Evolutionary conservation across 208 protist genomes (phyloP).

Genomic region (Crithidia bombi): DNA sequence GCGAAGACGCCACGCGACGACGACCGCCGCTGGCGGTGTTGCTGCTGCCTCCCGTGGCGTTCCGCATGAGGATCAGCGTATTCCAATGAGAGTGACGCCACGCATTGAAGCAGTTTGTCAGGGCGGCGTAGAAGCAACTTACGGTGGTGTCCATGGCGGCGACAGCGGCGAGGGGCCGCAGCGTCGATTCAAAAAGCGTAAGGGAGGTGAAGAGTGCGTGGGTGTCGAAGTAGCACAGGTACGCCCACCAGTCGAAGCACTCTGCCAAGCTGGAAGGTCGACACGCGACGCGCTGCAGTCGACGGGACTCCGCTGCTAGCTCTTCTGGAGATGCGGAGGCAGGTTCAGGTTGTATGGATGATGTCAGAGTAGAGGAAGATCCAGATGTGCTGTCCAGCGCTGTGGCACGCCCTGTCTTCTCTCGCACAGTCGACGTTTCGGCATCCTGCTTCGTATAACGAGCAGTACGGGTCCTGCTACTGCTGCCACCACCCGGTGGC

Average conservation of each 20-base stretch:
- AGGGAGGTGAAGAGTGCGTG: slow-evolving; percentile 38
- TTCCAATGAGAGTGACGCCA: slow-evolving; percentile 47
- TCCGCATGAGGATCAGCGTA: slow-evolving; percentile 21
- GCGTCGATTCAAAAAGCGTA: slow-evolving; percentile 23
- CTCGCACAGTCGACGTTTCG: not conserved
- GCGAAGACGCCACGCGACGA: not conserved
- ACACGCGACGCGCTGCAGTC: not conserved
- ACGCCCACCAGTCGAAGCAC: slow-evolving; percentile 42
- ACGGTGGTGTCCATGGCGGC: slow-evolving; percentile 2
- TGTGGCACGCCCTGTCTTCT: not conserved
- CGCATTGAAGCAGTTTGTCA: slow-evolving; percentile 32
- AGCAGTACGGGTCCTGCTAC: too few relatives aligned
- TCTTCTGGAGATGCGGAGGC: not conserved
- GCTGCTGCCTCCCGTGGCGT: not conserved
- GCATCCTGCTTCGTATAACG: not conserved
- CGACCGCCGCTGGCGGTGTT: not conserved
- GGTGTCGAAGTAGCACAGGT: slow-evolving; percentile 28
- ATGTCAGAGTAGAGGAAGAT: not conserved
- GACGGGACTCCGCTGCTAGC: slow-evolving; percentile 9
- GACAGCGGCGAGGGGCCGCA: slow-evolving; percentile 31
- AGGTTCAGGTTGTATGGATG: not conserved
- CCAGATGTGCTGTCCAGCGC: not conserved
- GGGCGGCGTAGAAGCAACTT: slow-evolving; percentile 33
- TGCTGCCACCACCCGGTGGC: not conserved
- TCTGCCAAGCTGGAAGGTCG: slow-evolving; percentile 20